A percentile compares a stretch with the other conserved stretches of the same genome.
Evolutionary conservation across 352 stramenopile species (phyloP).

Genomic region (Phytophthora pistaciae): DNA sequence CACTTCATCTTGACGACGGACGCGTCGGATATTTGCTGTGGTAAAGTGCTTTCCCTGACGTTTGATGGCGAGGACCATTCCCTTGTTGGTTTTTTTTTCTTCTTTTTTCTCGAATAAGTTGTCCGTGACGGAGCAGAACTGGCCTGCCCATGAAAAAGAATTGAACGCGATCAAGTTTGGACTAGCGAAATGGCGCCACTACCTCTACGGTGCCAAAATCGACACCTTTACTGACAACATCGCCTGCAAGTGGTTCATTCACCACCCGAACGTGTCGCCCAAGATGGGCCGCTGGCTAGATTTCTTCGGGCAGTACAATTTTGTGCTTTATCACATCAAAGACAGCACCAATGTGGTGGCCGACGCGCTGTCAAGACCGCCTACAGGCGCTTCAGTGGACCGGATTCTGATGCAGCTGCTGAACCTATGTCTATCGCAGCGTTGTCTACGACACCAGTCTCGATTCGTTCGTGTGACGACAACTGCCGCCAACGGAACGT

Average conservation of each 20-base stretch:
- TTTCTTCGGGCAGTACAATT: neutral
- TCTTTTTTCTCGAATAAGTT: constrained; percentile 24
- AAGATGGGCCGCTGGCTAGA: neutral
- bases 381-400: too few relatives aligned
- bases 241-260: constrained; percentile 3
- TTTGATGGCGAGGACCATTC: constrained; percentile 28
- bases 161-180: constrained; percentile 24
- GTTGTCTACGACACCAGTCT: neutral
- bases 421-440: neutral
- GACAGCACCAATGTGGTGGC: neutral
- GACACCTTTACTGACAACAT: constrained; percentile 13
- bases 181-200: constrained; percentile 22
- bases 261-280: constrained; percentile 8
- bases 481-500: too few relatives aligned
- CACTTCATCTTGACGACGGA: constrained; percentile 47
- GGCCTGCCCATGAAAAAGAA: constrained; percentile 25
- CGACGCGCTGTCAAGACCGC: neutral
- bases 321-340: neutral
- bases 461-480: too few relatives aligned
- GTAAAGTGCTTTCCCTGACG: constrained; percentile 5
- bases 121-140: constrained; percentile 15
- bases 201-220: constrained; percentile 13
- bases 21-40: constrained; percentile 23
- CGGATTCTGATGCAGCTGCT: neutral
- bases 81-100: too few relatives aligned